Conservation (phyloP, 2,329 filamentous ascomycete species). For the Neonectria ditissima region DNA sequence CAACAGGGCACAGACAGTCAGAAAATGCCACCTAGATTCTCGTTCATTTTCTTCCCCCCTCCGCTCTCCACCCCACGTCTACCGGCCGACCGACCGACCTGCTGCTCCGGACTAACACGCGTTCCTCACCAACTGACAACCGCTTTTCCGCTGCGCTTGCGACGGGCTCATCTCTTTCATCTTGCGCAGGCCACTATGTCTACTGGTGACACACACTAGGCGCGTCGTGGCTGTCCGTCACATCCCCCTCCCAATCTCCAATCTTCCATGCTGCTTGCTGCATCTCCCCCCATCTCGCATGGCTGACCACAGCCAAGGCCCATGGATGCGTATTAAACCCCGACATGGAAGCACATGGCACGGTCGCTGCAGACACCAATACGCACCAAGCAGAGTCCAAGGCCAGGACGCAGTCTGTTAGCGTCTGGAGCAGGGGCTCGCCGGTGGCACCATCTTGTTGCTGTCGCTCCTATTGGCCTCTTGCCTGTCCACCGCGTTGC, state of each 20-base stretch:
- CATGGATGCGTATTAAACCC: background rate
- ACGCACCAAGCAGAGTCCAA: background rate
- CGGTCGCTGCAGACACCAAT: slow-evolving; percentile 3
- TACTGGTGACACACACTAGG: slow-evolving; percentile 27
- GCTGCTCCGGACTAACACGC: slow-evolving; percentile 20
- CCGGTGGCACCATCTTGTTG: slow-evolving; percentile 25
- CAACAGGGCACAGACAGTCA: slow-evolving; percentile 2
- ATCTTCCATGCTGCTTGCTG: slow-evolving; percentile 6
- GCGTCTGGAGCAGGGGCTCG: slow-evolving; percentile 15
- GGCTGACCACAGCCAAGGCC: background rate
- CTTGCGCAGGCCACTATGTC: slow-evolving; percentile 17
- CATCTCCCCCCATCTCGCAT: slow-evolving; percentile 3
- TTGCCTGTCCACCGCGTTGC: slow-evolving; percentile 18
- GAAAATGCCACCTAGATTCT: slow-evolving; percentile 4
- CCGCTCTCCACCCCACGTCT: slow-evolving; percentile 14
- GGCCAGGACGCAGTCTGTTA: slow-evolving; percentile 18
- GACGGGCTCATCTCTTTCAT: background rate
- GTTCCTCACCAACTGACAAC: slow-evolving; percentile 17
- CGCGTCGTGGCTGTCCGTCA: slow-evolving; percentile 20
- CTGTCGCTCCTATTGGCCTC: slow-evolving; percentile 23
- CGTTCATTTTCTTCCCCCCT: slow-evolving; percentile 3
- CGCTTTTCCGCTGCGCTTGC: slow-evolving; percentile 12
- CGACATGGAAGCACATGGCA: slow-evolving; percentile 1
- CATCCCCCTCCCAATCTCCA: slow-evolving; percentile 23
- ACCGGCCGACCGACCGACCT: background rate